These are phyloP conservation scores for Fusarium sp. DNA, from an alignment of 2,329 filamentous ascomycete genomes.

Conservation along the genomic window DNA sequence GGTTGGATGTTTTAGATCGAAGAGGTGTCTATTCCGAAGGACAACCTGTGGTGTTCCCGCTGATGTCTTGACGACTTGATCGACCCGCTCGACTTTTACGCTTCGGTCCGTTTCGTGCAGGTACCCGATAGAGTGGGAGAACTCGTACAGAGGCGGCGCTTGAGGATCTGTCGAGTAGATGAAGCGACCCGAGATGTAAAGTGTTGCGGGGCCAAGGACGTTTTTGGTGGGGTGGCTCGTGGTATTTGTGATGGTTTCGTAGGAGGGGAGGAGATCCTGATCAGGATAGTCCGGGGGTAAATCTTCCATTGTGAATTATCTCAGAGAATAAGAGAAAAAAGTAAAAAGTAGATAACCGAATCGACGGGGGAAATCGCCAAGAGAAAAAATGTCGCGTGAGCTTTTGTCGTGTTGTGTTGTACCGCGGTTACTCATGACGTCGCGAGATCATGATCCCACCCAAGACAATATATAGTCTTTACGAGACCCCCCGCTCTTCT, in stretches of 20 bases:
- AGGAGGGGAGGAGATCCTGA: conserved; percentile 38
- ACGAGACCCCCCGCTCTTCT: not conserved
- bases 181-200: conserved; percentile 48
- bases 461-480: not conserved
- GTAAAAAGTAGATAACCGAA: not conserved
- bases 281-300: conserved; percentile 18
- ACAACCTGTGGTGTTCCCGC: conserved; percentile 40
- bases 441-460: conserved; percentile 7
- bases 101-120: conserved; percentile 46
- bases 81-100: conserved; percentile 46
- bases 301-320: conserved; percentile 20
- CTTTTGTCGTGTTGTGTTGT: not conserved
- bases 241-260: conserved; percentile 28
- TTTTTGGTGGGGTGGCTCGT: conserved; percentile 3
- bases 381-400: conserved; percentile 22
- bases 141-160: conserved; percentile 48
- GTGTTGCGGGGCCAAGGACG: conserved; percentile 45
- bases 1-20: conserved; percentile 48
- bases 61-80: conserved; percentile 40
- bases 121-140: conserved; percentile 48
- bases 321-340: not conserved
- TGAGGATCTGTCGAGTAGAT: conserved; percentile 45
- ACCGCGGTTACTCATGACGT: conserved; percentile 29
- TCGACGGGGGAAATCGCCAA: not conserved
- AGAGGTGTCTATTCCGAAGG: conserved; percentile 47